phyloP scores from a whole-genome alignment of 306 rosid genomes.

The Alnus rubra region DNA sequence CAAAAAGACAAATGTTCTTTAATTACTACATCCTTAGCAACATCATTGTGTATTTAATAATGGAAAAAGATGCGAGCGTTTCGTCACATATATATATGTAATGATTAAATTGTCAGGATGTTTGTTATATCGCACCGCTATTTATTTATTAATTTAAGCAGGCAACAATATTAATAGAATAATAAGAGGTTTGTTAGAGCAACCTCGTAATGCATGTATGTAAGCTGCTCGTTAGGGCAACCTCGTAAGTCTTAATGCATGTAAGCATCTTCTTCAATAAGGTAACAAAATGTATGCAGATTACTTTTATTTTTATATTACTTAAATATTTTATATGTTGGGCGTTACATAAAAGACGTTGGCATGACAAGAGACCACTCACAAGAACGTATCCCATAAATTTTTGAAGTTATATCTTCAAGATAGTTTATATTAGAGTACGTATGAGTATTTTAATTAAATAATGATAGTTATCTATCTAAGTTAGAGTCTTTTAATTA shows the following conservation, averaged over 20 bases:
- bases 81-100: not conserved
- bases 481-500: no score
- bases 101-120: constrained; percentile 4
- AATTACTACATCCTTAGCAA: not conserved
- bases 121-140: no score
- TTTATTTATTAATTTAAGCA: not conserved
- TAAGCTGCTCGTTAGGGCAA: not conserved
- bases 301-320: not conserved
- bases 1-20: constrained; percentile 6
- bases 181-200: not conserved
- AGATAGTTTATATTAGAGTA: no score
- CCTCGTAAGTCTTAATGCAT: not conserved
- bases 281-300: not conserved
- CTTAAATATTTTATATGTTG: no score
- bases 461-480: no score
- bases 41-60: not conserved
- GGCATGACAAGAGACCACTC: no score
- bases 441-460: no score
- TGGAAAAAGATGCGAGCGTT: constrained; percentile 11
- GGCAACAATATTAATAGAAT: not conserved
- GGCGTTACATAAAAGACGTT: no score
- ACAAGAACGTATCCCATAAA: no score
- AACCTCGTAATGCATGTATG: no score
- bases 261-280: not conserved
- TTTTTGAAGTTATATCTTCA: no score